phyloP scores from a whole-genome alignment of 345 rosid genomes.

The Trapa incisa region DNA sequence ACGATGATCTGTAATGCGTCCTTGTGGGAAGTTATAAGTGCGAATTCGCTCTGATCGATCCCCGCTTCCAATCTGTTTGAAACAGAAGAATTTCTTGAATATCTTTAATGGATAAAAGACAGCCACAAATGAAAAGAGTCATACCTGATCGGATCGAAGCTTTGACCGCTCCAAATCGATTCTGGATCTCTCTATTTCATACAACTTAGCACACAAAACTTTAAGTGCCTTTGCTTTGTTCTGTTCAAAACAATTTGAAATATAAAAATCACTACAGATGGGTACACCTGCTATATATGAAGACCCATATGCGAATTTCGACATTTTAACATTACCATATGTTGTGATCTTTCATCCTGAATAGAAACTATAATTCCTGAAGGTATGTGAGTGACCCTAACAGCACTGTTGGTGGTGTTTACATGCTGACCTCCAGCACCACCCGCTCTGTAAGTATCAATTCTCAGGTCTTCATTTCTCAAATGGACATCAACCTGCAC shows the following conservation, averaged over 20 bases:
- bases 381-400: conserved; percentile 69
- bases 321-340: conserved; percentile 45
- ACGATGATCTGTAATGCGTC: conserved; percentile 82
- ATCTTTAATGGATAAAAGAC: conserved; percentile 4
- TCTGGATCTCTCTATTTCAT: conserved; percentile 80
- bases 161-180: conserved; percentile 54
- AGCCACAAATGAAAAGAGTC: background rate
- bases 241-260: conserved; percentile 17
- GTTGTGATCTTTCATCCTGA: conserved; percentile 97
- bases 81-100: conserved; percentile 7
- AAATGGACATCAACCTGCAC: conserved; percentile 82
- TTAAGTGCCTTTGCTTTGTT: conserved; percentile 89
- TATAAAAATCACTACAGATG: background rate
- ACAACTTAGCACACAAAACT: conserved; percentile 85
- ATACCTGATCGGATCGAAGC: conserved; percentile 82
- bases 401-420: conserved; percentile 92
- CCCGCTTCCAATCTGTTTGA: conserved; percentile 76
- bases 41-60: conserved; percentile 87
- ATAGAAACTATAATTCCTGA: conserved; percentile 71
- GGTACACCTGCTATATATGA: background rate
- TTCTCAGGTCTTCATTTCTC: conserved; percentile 84
- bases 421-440: conserved; percentile 89
- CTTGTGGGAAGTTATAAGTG: conserved; percentile 92
- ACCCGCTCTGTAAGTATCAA: conserved; percentile 85
- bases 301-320: conserved; percentile 5